Percentiles rank a stretch among this genome's conserved stretches.
These are phyloP conservation scores for Euphorbia pulcherrima DNA, from an alignment of 345 rosid species.

Conservation along the genomic window DNA sequence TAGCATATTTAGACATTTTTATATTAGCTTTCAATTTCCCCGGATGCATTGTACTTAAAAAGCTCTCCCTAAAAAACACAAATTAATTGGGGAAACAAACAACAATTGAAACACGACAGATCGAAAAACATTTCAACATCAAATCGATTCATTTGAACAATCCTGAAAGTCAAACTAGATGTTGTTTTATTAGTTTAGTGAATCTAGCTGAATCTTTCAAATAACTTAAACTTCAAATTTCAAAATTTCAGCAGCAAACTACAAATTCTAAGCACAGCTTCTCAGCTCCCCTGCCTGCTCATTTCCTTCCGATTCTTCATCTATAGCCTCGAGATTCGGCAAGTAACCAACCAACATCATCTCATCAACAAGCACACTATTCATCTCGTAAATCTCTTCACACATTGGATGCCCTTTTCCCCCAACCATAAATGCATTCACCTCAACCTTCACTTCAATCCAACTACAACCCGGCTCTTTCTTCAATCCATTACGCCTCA, in stretches of 20 bases:
- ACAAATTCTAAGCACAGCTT: not conserved
- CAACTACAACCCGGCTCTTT: slow-evolving; percentile 98
- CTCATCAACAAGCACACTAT: slow-evolving; percentile 51
- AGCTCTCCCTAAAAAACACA: no score
- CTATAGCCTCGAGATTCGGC: slow-evolving; percentile 20
- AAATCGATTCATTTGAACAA: no score
- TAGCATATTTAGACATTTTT: no score
- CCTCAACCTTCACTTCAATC: slow-evolving; percentile 77
- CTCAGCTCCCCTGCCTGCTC: slow-evolving; percentile 2
- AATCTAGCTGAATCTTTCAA: not conserved
- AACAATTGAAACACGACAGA: no score
- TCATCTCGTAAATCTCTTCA: slow-evolving; percentile 54
- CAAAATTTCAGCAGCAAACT: not conserved
- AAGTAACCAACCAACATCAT: slow-evolving; percentile 41
- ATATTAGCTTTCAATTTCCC: no score
- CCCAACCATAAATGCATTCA: slow-evolving; percentile 62
- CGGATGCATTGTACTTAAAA: no score
- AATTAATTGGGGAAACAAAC: no score
- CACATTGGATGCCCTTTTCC: slow-evolving; percentile 67
- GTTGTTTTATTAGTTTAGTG: no score
- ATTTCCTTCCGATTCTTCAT: slow-evolving; percentile 13
- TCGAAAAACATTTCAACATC: no score
- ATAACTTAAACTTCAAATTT: not conserved
- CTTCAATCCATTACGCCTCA: slow-evolving; percentile 60
- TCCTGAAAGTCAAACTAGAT: no score